A percentile compares a stretch with the other conserved stretches of the same genome.
phyloP scores from a whole-genome alignment of 345 rosid species.

The Populus simonii region DNA sequence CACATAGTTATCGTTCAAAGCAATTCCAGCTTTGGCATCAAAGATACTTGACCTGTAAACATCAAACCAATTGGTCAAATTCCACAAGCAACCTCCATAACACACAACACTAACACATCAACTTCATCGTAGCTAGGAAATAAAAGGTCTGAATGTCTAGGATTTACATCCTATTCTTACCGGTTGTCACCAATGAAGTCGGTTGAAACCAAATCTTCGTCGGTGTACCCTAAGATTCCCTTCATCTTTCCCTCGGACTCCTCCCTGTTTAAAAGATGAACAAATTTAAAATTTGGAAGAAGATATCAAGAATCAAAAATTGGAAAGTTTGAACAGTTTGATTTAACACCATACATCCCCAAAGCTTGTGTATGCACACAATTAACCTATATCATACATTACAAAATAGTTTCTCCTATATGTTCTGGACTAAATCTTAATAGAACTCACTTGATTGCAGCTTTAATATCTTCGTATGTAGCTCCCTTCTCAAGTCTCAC shows the following conservation, averaged over 20 bases:
- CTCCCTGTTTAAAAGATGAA: slow-evolving; percentile 13
- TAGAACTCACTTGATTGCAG: slow-evolving; percentile 29
- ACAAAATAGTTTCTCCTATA: neutral
- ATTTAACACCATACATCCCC: neutral
- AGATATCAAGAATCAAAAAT: neutral
- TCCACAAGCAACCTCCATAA: neutral
- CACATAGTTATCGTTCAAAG: slow-evolving; percentile 16
- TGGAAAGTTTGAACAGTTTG: neutral
- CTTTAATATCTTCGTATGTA: slow-evolving; percentile 20
- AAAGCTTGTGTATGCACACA: neutral
- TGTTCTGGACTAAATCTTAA: neutral
- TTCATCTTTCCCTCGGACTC: slow-evolving; percentile 29
- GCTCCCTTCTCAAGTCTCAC: slow-evolving; percentile 25
- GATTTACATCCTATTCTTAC: neutral
- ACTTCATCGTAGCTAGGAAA: neutral
- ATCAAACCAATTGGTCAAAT: neutral
- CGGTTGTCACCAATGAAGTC: slow-evolving; percentile 28
- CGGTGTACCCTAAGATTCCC: slow-evolving; percentile 30
- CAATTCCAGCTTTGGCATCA: slow-evolving; percentile 36
- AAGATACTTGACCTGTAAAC: slow-evolving; percentile 26
- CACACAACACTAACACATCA: neutral
- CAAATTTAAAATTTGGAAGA: neutral
- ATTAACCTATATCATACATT: neutral
- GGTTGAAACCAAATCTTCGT: slow-evolving; percentile 24
- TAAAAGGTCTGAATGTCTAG: neutral